Evolutionary conservation across 345 rosid genomes (phyloP).

Genomic region (Mallotus nudiflorus): DNA sequence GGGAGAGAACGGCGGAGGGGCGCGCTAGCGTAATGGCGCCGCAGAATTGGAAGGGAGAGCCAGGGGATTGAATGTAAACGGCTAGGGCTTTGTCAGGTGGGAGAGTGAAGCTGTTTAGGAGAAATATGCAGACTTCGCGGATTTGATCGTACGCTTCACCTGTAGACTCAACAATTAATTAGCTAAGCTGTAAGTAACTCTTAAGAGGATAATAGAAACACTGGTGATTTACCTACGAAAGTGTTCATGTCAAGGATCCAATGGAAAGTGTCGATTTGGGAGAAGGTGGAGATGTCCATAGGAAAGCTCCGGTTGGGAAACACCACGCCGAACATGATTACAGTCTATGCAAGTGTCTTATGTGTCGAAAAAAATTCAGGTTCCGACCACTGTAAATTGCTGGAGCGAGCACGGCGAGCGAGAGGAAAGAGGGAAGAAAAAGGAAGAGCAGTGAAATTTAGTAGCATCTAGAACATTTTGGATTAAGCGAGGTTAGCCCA

Average conservation of each 20-base stretch:
- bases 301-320: too few relatives aligned
- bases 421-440: background rate
- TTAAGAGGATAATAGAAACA: background rate
- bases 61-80: slow-evolving; percentile 33
- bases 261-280: slow-evolving; percentile 87
- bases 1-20: too few relatives aligned
- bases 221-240: slow-evolving; percentile 61
- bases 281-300: slow-evolving; percentile 52
- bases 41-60: slow-evolving; percentile 35
- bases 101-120: slow-evolving; percentile 69
- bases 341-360: too few relatives aligned
- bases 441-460: background rate
- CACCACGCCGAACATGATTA: slow-evolving; percentile 13
- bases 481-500: too few relatives aligned
- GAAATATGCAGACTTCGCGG: slow-evolving; percentile 80
- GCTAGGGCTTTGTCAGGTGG: slow-evolving; percentile 13
- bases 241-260: slow-evolving; percentile 98
- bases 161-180: slow-evolving; percentile 23
- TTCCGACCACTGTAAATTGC: too few relatives aligned
- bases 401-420: too few relatives aligned
- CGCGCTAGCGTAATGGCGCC: too few relatives aligned
- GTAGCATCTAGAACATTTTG: background rate
- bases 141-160: slow-evolving; percentile 88
- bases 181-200: too few relatives aligned
- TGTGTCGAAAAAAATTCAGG: background rate